Evolutionary conservation across 108 stramenopile genomes (phyloP).

Genomic region (Cyclotella atomus): DNA sequence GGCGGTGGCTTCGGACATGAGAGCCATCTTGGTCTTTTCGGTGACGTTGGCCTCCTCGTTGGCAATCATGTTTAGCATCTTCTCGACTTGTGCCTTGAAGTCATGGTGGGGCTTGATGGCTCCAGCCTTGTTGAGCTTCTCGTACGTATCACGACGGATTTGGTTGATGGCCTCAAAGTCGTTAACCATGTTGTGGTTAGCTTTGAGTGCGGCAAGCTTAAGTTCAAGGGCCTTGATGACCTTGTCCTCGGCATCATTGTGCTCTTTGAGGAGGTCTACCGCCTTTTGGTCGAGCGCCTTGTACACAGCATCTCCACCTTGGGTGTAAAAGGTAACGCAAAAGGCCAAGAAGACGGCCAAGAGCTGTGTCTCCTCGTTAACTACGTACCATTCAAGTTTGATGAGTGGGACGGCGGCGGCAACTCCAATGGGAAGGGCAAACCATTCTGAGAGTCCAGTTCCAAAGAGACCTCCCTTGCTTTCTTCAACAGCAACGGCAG

Average conservation of each 20-base stretch:
- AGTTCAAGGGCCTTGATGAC: slow-evolving; percentile 79
- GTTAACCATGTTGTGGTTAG: slow-evolving; percentile 69
- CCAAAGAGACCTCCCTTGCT: slow-evolving; percentile 72
- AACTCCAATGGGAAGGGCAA: slow-evolving; percentile 81
- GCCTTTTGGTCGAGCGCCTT: slow-evolving; percentile 76
- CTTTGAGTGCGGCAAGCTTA: slow-evolving; percentile 77
- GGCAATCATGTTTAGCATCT: slow-evolving; percentile 74
- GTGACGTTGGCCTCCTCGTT: slow-evolving; percentile 67
- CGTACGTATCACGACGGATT: slow-evolving; percentile 68
- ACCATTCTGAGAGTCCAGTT: slow-evolving; percentile 75
- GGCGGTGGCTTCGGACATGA: slow-evolving; percentile 85
- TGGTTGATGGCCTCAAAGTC: slow-evolving; percentile 72
- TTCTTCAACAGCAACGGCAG: slow-evolving; percentile 32
- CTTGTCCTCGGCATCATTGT: slow-evolving; percentile 79
- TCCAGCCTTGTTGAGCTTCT: slow-evolving; percentile 83
- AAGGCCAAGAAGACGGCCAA: slow-evolving; percentile 85
- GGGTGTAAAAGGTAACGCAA: slow-evolving; percentile 81
- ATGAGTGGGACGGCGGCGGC: slow-evolving; percentile 83
- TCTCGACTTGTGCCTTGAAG: slow-evolving; percentile 85
- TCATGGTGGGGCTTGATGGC: slow-evolving; percentile 86
- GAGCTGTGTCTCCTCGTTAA: slow-evolving; percentile 89
- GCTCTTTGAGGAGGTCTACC: slow-evolving; percentile 73
- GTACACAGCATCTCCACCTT: slow-evolving; percentile 85
- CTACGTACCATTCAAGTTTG: slow-evolving; percentile 78
- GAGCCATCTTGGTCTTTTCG: slow-evolving; percentile 83